phyloP scores from a whole-genome alignment of 306 rosid genomes.

The Inga laurina region DNA sequence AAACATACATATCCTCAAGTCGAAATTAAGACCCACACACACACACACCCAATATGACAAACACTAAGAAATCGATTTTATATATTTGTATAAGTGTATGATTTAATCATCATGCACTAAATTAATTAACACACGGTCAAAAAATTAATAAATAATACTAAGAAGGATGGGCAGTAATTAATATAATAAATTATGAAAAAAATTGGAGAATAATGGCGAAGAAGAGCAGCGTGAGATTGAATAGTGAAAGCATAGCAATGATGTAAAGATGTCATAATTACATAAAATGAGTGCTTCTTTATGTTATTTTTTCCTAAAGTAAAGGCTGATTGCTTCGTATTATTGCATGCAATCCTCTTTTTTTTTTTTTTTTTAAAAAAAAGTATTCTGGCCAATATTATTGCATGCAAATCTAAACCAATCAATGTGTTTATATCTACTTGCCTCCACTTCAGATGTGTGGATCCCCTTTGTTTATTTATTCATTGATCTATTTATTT shows the following conservation, averaged over 20 bases:
- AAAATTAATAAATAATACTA: neutral
- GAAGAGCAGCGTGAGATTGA: conserved; percentile 10
- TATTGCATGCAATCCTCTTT: neutral
- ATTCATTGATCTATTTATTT: too few species aligned
- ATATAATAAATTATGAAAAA: too few species aligned
- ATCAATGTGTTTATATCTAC: conserved; percentile 1
- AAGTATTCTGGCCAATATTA: neutral
- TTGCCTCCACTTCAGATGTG: neutral
- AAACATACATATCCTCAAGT: neutral
- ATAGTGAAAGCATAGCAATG: neutral
- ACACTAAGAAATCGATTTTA: neutral
- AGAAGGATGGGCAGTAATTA: neutral
- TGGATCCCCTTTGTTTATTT: neutral
- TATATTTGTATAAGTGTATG: neutral
- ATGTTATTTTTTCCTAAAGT: neutral
- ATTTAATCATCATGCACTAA: neutral
- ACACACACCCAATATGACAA: neutral
- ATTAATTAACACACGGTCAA: neutral
- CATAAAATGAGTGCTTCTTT: neutral
- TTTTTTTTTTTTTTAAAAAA: neutral
- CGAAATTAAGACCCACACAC: neutral
- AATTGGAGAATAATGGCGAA: neutral
- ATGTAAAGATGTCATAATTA: neutral
- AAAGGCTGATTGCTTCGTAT: neutral
- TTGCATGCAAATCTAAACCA: neutral